A percentile compares a stretch with the other conserved stretches of the same genome.
These are phyloP conservation scores for Blastobotrys mokoenaii DNA, from an alignment of 805 yeast genomes.

Conservation along the genomic window DNA sequence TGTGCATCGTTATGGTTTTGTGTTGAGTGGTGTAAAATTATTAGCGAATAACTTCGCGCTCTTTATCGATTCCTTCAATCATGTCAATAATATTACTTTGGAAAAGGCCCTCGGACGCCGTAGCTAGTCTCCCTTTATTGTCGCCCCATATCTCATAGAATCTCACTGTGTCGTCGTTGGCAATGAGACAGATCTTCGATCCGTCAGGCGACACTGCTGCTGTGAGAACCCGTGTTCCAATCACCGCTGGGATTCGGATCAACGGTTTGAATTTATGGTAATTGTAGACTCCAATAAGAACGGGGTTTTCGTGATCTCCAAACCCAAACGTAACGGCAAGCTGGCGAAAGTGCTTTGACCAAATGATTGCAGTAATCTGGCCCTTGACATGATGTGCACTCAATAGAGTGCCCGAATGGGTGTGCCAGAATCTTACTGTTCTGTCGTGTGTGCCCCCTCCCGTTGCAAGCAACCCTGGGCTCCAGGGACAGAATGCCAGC, in stretches of 20 bases:
- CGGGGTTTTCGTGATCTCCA: constrained; percentile 44
- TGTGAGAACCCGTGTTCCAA: constrained; percentile 52
- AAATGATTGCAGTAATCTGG: constrained; percentile 70
- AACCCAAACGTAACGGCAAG: constrained; percentile 78
- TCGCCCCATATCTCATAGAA: constrained; percentile 64
- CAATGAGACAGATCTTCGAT: constrained; percentile 57
- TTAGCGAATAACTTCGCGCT: constrained; percentile 9
- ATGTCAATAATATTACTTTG: constrained; percentile 15
- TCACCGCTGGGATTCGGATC: constrained; percentile 40
- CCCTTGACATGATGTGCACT: constrained; percentile 49
- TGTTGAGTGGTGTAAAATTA: constrained; percentile 14
- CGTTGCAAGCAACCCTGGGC: constrained; percentile 67
- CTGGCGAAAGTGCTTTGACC: constrained; percentile 62
- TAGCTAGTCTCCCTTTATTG: neutral
- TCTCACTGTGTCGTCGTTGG: constrained; percentile 70
- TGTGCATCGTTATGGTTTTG: too few relatives aligned
- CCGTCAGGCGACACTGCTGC: constrained; percentile 61
- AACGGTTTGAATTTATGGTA: constrained; percentile 55
- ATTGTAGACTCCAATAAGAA: constrained; percentile 50
- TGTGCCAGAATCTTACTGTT: constrained; percentile 74
- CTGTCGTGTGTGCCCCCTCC: constrained; percentile 88
- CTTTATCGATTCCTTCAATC: constrained; percentile 14
- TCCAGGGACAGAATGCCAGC: constrained; percentile 86
- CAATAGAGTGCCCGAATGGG: constrained; percentile 65
- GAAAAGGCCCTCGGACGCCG: constrained; percentile 1